A percentile compares a stretch with the other conserved stretches of the same genome.
Conservation (phyloP, 2,329 filamentous ascomycete genomes). For the Neocucurbitaria cava region DNA sequence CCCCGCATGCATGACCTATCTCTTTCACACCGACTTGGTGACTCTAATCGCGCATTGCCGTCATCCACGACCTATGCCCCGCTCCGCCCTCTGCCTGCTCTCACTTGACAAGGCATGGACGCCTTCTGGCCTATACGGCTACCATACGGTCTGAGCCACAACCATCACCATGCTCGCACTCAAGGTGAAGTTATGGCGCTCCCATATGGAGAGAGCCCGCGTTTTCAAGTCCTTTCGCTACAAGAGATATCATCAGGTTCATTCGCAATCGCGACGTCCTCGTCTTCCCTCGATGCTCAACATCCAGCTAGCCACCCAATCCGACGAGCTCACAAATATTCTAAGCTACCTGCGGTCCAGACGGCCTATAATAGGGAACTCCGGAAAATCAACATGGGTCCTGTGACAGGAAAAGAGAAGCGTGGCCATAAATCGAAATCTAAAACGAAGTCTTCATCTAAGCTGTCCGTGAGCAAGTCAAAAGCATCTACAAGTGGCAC, state of each 20-base stretch:
- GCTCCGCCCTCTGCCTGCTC: background rate
- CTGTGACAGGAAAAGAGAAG: background rate
- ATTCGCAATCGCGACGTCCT: background rate
- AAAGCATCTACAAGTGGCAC: background rate
- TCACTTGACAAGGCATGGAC: constrained; percentile 1
- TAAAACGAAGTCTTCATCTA: background rate
- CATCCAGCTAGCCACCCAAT: background rate
- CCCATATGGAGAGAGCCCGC: background rate
- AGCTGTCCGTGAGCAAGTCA: background rate
- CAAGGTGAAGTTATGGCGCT: background rate
- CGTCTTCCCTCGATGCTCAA: background rate
- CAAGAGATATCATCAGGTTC: background rate
- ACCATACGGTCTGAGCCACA: constrained; percentile 14
- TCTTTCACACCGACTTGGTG: background rate
- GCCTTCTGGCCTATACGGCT: constrained; percentile 7
- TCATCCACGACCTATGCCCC: background rate
- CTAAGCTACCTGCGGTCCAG: background rate
- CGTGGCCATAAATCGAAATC: background rate
- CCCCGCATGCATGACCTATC: background rate
- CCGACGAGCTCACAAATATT: background rate
- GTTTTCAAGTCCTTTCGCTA: background rate
- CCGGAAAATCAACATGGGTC: background rate
- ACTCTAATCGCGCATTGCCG: background rate
- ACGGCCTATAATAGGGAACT: background rate
- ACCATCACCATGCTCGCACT: background rate